phyloP scores from a whole-genome alignment of 2,329 filamentous ascomycete genomes.

The Aaosphaeria pasadenensis region DNA sequence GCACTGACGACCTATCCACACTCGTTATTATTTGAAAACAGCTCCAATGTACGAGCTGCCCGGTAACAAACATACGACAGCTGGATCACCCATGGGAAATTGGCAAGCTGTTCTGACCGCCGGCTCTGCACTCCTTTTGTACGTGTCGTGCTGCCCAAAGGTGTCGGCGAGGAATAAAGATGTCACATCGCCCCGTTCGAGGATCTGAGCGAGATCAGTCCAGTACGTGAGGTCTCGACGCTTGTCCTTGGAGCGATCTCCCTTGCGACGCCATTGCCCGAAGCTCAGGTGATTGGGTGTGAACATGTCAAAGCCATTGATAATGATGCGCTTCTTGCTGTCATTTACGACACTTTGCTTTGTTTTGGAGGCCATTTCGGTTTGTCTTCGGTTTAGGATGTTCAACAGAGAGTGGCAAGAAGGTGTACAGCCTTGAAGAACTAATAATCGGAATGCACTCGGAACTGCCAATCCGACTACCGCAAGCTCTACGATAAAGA shows the following conservation, averaged over 20 bases:
- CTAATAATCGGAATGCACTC: too few species aligned
- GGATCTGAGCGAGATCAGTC: conserved; percentile 24
- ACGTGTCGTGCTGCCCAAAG: conserved; percentile 63
- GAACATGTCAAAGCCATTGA: conserved; percentile 37
- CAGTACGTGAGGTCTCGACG: conserved; percentile 12
- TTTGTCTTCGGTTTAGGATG: too few species aligned
- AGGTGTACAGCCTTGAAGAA: too few species aligned
- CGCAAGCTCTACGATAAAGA: too few species aligned
- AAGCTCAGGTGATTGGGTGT: conserved; percentile 7
- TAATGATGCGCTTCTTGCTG: conserved; percentile 29
- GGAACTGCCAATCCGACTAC: too few species aligned
- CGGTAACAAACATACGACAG: conserved; percentile 21
- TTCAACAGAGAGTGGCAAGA: too few species aligned
- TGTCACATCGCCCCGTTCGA: conserved; percentile 26
- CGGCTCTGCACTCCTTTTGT: conserved; percentile 43
- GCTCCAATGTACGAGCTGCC: neutral
- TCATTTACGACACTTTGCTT: neutral
- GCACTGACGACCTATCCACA: conserved; percentile 52
- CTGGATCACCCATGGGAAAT: conserved; percentile 65
- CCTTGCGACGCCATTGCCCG: conserved; percentile 8
- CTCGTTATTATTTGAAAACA: neutral
- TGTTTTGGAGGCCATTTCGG: neutral
- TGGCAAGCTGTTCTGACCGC: conserved; percentile 60
- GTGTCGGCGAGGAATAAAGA: conserved; percentile 34
- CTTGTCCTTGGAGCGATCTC: conserved; percentile 8